Percentiles rank a stretch among this genome's conserved stretches.
These are phyloP conservation scores for Rubia occidens DNA, from an alignment of 305 asterid species.

Conservation along the genomic window DNA sequence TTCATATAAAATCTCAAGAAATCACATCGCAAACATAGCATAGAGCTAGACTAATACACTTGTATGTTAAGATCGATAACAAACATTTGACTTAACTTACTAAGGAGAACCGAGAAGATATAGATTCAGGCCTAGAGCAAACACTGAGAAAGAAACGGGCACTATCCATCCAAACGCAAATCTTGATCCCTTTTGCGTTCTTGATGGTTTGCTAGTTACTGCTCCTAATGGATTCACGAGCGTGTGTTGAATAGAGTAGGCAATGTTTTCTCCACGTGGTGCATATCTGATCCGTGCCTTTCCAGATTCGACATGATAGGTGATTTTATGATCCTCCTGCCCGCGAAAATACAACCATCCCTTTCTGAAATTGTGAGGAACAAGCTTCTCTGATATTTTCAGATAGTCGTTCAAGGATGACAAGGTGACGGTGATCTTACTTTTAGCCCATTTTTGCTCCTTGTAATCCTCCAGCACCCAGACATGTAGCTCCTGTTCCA, in stretches of 20 bases:
- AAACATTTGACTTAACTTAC: background rate
- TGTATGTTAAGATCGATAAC: too few species aligned
- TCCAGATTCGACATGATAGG: background rate
- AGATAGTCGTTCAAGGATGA: conserved; percentile 1
- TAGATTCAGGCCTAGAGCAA: background rate
- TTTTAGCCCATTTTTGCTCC: conserved; percentile 14
- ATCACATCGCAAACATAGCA: background rate
- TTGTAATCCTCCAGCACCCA: conserved; percentile 19
- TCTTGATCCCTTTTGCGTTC: background rate
- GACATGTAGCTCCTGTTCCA: background rate
- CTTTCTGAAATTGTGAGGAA: background rate
- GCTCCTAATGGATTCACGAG: conserved; percentile 4
- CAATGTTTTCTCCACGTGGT: background rate
- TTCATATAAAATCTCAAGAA: conserved; percentile 16
- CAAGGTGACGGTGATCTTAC: conserved; percentile 6
- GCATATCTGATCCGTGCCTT: background rate
- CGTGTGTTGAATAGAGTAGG: background rate
- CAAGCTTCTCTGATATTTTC: background rate
- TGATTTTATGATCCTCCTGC: background rate
- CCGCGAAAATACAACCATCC: background rate
- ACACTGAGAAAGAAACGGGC: background rate
- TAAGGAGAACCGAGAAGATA: background rate
- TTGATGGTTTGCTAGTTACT: background rate
- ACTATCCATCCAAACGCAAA: background rate
- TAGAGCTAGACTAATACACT: background rate